These are phyloP conservation scores for Pseudogymnoascus sp. DNA, from an alignment of 2,329 filamentous ascomycete genomes.

Conservation along the genomic window DNA sequence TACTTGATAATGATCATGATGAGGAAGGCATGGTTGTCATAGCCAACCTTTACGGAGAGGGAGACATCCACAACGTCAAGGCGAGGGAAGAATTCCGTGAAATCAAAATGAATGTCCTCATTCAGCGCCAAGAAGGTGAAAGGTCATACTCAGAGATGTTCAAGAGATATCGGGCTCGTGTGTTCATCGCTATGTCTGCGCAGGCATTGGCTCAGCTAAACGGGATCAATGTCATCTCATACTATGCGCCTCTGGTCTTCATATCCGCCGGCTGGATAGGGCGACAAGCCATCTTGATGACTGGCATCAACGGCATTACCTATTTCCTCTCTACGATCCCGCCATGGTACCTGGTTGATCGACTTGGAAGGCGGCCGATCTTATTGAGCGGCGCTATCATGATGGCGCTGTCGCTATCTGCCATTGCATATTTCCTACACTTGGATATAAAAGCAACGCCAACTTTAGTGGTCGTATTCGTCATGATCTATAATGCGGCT, in stretches of 20 bases:
- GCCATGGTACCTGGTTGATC: constrained; percentile 94
- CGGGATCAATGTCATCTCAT: constrained; percentile 98
- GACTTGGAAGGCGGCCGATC: constrained; percentile 82
- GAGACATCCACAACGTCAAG: constrained; percentile 88
- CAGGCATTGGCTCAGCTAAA: constrained; percentile 94
- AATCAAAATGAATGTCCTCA: constrained; percentile 95
- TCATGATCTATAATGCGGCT: constrained; percentile 97
- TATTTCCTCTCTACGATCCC: constrained; percentile 90
- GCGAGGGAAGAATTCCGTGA: constrained; percentile 94
- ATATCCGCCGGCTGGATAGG: constrained; percentile 95
- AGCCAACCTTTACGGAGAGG: constrained; percentile 91
- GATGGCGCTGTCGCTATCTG: constrained; percentile 81
- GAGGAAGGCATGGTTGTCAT: constrained; percentile 98
- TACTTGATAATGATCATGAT: constrained; percentile 94
- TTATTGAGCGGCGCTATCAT: constrained; percentile 80
- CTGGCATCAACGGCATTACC: constrained; percentile 86
- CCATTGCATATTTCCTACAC: constrained; percentile 93
- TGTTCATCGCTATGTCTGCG: constrained; percentile 98
- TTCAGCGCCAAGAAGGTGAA: constrained; percentile 92
- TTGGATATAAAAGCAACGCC: constrained; percentile 74
- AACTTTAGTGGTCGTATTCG: constrained; percentile 80
- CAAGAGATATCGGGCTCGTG: constrained; percentile 78
- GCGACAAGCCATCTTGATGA: constrained; percentile 89
- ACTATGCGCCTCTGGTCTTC: constrained; percentile 88
- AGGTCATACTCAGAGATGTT: constrained; percentile 93